phyloP scores from a whole-genome alignment of 495 filamentous ascomycete species.

The Neurospora sp. region DNA sequence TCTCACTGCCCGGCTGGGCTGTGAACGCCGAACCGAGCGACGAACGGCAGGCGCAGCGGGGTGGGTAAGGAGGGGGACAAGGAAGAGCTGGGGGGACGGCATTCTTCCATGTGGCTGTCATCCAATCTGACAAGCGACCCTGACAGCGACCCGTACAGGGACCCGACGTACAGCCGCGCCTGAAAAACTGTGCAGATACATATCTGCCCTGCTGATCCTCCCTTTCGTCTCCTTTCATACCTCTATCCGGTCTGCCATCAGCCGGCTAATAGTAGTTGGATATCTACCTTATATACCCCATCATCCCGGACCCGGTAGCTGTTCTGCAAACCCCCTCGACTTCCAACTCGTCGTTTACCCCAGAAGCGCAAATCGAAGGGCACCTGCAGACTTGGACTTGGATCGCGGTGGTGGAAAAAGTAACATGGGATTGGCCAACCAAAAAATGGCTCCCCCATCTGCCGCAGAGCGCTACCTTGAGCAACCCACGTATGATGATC shows the following conservation, averaged over 20 bases:
- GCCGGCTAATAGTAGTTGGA: not conserved
- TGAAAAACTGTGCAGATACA: not conserved
- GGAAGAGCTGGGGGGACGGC: not conserved
- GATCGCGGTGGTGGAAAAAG: not conserved
- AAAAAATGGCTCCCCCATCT: not conserved
- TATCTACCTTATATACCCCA: not conserved
- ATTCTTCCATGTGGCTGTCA: not conserved
- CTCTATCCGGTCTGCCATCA: not conserved
- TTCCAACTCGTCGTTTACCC: not conserved
- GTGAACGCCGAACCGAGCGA: not conserved
- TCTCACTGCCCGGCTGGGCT: not conserved
- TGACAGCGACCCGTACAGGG: not conserved
- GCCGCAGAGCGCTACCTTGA: not conserved
- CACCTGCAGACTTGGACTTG: not conserved
- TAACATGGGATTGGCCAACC: not conserved
- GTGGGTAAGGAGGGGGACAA: not conserved
- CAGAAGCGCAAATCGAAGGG: not conserved
- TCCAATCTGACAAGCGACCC: not conserved
- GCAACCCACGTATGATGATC: not conserved
- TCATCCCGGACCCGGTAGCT: not conserved
- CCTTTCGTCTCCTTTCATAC: not conserved
- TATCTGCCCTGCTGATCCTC: not conserved
- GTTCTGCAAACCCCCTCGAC: not conserved
- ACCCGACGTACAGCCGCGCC: not conserved
- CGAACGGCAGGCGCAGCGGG: not conserved